Conservation (phyloP, 352 stramenopile species). For the Phytophthora multivora region DNA sequence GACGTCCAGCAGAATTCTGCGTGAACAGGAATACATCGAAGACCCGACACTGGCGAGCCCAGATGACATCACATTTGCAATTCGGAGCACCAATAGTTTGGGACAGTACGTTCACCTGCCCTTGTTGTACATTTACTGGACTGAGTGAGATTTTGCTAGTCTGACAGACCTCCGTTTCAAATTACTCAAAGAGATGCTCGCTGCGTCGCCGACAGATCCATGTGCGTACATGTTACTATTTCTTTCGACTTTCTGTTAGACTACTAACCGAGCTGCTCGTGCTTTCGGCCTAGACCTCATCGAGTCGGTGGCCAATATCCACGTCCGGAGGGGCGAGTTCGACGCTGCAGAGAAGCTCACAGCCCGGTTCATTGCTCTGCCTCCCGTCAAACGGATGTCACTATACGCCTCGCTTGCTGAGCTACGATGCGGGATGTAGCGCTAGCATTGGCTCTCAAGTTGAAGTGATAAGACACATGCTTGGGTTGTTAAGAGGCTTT, state of each 20-base stretch:
- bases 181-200: slow-evolving; percentile 48
- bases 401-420: slow-evolving; percentile 39
- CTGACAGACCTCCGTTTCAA: slow-evolving; percentile 50
- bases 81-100: slow-evolving; percentile 41
- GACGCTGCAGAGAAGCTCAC: slow-evolving; percentile 33
- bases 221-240: slow-evolving; percentile 24
- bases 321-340: slow-evolving; percentile 47
- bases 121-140: slow-evolving; percentile 4
- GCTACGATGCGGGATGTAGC: slow-evolving; percentile 31
- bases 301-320: slow-evolving; percentile 50
- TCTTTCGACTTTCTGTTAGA: neutral
- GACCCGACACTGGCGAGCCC: slow-evolving; percentile 38
- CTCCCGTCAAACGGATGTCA: slow-evolving; percentile 32
- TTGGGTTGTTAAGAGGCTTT: neutral
- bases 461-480: slow-evolving; percentile 1
- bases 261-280: neutral
- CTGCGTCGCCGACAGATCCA: slow-evolving; percentile 31
- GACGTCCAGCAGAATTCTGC: slow-evolving; percentile 36
- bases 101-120: slow-evolving; percentile 34
- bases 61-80: slow-evolving; percentile 36
- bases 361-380: slow-evolving; percentile 37
- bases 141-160: slow-evolving; percentile 10
- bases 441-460: neutral
- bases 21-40: slow-evolving; percentile 53
- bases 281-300: slow-evolving; percentile 35